These are phyloP conservation scores for Usnea hakonensis DNA, from an alignment of 495 filamentous ascomycete species.

Conservation along the genomic window DNA sequence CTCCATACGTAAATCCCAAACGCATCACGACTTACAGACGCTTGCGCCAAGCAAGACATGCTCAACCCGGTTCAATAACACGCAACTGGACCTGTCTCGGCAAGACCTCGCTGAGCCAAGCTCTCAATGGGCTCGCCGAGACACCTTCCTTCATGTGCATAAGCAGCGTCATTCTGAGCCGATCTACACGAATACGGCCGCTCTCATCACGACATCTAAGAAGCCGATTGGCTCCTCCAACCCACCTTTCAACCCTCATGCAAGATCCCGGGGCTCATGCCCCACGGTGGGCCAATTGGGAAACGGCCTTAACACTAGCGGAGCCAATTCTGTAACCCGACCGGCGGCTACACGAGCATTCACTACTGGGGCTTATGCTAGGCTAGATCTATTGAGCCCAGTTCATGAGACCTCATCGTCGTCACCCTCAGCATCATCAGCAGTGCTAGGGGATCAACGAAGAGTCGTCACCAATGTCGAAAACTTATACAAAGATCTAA, in stretches of 20 bases:
- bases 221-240: neutral
- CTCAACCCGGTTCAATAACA: neutral
- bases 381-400: constrained; percentile 1
- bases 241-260: neutral
- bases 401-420: neutral
- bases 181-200: neutral
- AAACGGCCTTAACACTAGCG: neutral
- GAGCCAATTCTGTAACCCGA: neutral
- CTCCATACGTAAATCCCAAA: neutral
- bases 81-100: constrained; percentile 1
- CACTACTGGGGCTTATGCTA: neutral
- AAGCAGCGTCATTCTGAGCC: constrained; percentile 6
- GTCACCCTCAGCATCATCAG: neutral
- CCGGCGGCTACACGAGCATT: constrained; percentile 2
- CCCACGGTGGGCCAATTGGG: neutral
- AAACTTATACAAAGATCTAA: neutral
- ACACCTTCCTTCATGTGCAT: constrained; percentile 1
- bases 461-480: constrained; percentile 1
- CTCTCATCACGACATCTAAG: neutral
- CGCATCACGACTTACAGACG: neutral
- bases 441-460: neutral
- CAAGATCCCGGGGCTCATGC: constrained; percentile 4
- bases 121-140: neutral
- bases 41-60: constrained; percentile 2
- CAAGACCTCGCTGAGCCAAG: neutral